Conservation (phyloP, 2,329 filamentous ascomycete species). For the Chrysoporthe austroafricana region DNA sequence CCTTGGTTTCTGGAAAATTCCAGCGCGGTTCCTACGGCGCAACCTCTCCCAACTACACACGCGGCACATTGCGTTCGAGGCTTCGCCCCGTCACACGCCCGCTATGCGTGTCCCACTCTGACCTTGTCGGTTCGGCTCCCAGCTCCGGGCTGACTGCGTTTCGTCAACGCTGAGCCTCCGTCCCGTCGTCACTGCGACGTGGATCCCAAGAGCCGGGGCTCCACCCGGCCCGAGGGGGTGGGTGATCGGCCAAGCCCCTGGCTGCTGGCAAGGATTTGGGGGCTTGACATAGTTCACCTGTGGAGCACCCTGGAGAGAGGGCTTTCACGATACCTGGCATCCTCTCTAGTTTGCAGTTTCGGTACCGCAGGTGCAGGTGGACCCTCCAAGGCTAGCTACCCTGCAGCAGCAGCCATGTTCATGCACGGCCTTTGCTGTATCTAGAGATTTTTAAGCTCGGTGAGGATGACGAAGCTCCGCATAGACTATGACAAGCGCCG, state of each 20-base stretch:
- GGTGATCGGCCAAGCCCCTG: constrained; percentile 2
- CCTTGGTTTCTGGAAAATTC: not conserved
- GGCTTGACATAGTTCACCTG: not conserved
- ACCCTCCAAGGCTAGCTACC: not conserved
- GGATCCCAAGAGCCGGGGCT: not conserved
- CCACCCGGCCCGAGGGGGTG: constrained; percentile 11
- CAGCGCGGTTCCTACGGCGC: not conserved
- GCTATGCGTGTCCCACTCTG: not conserved
- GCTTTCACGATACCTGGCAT: not conserved
- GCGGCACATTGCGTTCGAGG: not conserved
- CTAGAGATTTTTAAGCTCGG: not conserved
- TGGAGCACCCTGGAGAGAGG: not conserved
- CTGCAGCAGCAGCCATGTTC: not conserved
- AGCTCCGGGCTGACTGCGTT: too few relatives aligned
- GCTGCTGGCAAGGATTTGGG: constrained; percentile 1
- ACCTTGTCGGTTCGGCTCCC: not conserved
- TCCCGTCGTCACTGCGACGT: constrained; percentile 1
- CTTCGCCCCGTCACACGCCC: not conserved
- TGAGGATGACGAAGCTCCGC: not conserved
- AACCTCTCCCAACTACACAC: not conserved
- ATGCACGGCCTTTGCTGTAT: not conserved
- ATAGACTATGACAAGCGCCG: not conserved
- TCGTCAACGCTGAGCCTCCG: not conserved
- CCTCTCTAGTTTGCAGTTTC: not conserved
- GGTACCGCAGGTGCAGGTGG: not conserved